Percentiles rank a stretch among this genome's conserved stretches.
phyloP scores from a whole-genome alignment of 1,139 yeast species.

The Spencermartinsiella ligniputridi region DNA sequence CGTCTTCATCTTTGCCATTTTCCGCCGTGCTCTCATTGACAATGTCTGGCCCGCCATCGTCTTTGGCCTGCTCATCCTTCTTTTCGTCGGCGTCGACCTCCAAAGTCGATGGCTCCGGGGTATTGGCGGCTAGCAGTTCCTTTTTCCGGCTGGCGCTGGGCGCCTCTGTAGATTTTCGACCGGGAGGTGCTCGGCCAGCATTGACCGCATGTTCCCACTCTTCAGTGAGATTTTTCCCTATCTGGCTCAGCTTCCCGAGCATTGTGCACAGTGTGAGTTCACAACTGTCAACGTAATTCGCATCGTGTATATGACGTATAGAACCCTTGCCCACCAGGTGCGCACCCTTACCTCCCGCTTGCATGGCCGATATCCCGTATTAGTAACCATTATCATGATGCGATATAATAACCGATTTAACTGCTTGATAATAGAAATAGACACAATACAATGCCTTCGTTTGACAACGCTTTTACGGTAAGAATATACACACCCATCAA shows the following conservation, averaged over 20 bases:
- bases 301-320: too few species aligned
- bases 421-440: too few species aligned
- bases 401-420: too few species aligned
- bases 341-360: too few species aligned
- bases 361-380: too few species aligned
- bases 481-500: conserved; percentile 6
- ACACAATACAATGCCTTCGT: conserved; percentile 17
- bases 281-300: neutral
- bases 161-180: neutral
- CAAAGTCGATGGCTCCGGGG: conserved; percentile 27
- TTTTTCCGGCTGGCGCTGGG: conserved; percentile 11
- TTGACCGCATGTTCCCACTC: conserved; percentile 41
- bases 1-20: conserved; percentile 1
- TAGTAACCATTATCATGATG: too few species aligned
- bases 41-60: neutral
- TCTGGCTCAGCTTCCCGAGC: conserved; percentile 59
- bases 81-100: conserved; percentile 14
- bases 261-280: conserved; percentile 29
- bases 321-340: too few species aligned
- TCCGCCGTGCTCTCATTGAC: neutral
- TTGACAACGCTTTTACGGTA: conserved; percentile 17
- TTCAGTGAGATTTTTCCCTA: conserved; percentile 63
- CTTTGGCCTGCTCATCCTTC: conserved; percentile 3
- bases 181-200: conserved; percentile 9
- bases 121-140: conserved; percentile 23